Percentiles rank a stretch among this genome's conserved stretches.
phyloP scores from a whole-genome alignment of 371 early-diverging fungal species.

The Apophysomyces sp. region DNA sequence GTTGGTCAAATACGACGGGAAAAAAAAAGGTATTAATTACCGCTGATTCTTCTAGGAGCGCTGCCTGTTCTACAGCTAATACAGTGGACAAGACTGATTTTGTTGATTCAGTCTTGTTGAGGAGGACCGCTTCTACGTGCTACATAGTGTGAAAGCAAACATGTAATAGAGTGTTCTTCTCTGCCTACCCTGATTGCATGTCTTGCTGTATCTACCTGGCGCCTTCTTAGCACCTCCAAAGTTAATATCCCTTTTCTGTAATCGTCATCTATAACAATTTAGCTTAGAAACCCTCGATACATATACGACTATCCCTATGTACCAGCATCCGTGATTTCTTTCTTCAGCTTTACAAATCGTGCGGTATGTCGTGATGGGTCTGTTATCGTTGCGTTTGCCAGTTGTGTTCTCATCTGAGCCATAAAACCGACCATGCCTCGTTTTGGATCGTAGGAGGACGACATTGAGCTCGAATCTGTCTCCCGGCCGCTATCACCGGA shows the following conservation, averaged over 20 bases:
- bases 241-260: conserved; percentile 8
- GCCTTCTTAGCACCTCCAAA: conserved; percentile 7
- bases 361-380: conserved; percentile 33
- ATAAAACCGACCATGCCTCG: conserved; percentile 46
- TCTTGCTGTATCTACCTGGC: conserved; percentile 8
- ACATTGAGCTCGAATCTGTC: conserved; percentile 19
- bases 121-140: conserved; percentile 10
- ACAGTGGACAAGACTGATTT: conserved; percentile 9
- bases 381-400: conserved; percentile 35
- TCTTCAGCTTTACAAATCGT: conserved; percentile 45
- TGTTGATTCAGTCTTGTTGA: conserved; percentile 16
- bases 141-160: background rate
- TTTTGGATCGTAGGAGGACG: conserved; percentile 14
- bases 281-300: background rate
- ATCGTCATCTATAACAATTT: background rate
- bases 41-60: conserved; percentile 4
- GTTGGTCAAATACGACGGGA: background rate
- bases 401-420: conserved; percentile 43
- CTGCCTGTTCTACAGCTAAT: conserved; percentile 6
- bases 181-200: conserved; percentile 9
- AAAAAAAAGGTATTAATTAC: background rate
- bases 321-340: conserved; percentile 59
- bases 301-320: background rate
- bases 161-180: background rate
- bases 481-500: conserved; percentile 27